Evolutionary conservation across 768 basidiomycete genomes (phyloP).

Genomic region (Pisolithus sp.): DNA sequence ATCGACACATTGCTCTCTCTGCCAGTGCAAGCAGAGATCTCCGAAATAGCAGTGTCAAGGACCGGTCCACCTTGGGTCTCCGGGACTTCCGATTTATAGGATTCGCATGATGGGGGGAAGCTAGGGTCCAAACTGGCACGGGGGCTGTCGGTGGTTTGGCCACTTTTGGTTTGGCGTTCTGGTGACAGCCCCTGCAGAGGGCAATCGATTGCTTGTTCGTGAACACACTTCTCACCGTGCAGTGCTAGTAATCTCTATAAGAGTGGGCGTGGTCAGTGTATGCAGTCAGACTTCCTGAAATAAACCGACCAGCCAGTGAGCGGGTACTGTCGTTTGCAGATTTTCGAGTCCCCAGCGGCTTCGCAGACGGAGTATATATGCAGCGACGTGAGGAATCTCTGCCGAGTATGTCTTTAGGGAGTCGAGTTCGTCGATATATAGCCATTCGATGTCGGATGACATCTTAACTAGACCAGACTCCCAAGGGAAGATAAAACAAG

Average conservation of each 20-base stretch:
- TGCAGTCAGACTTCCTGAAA: neutral
- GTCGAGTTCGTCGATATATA: conserved; percentile 2
- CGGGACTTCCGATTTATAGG: no score
- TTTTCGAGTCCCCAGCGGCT: conserved; percentile 14
- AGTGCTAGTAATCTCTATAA: conserved; percentile 8
- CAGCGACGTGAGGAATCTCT: conserved; percentile 13
- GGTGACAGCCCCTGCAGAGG: no score
- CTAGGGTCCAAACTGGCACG: no score
- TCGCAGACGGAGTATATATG: conserved; percentile 19
- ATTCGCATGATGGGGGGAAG: no score
- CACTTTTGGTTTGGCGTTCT: no score
- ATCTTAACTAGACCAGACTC: neutral
- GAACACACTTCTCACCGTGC: conserved; percentile 1
- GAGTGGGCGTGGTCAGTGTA: neutral
- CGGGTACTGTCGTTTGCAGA: conserved; percentile 15
- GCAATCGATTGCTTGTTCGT: no score
- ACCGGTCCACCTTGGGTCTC: conserved; percentile 3
- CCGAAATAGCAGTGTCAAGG: conserved; percentile 9
- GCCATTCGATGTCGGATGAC: neutral
- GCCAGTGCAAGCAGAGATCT: conserved; percentile 3
- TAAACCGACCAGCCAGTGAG: conserved; percentile 21
- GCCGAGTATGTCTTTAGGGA: conserved; percentile 10
- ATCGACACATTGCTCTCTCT: conserved; percentile 1
- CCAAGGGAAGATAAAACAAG: no score
- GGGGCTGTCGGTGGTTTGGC: no score